Evolutionary conservation across 2,329 filamentous ascomycete species (phyloP).

Genomic region (Cytospora chrysosperma): DNA sequence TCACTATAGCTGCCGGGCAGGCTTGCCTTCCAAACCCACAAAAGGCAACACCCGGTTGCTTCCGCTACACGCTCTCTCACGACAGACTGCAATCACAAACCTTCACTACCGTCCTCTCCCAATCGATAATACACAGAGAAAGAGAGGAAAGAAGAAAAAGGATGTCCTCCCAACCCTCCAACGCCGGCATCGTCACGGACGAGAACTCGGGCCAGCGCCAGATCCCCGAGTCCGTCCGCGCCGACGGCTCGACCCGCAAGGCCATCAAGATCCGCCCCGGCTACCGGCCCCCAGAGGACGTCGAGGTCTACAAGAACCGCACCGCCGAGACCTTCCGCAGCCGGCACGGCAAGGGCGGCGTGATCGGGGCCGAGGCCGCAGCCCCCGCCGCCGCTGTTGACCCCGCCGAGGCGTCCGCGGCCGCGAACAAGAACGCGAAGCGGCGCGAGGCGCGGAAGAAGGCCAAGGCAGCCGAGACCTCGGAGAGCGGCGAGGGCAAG

Average conservation of each 20-base stretch:
- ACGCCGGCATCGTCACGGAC: conserved; percentile 75
- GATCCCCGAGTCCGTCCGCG: conserved; percentile 81
- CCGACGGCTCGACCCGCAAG: conserved; percentile 88
- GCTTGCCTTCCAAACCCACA: background rate
- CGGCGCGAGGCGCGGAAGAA: conserved; percentile 56
- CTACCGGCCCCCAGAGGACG: conserved; percentile 91
- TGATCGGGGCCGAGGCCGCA: conserved; percentile 40
- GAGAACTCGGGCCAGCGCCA: conserved; percentile 75
- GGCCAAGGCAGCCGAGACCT: conserved; percentile 44
- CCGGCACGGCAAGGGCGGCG: conserved; percentile 41
- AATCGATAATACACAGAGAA: too few species aligned
- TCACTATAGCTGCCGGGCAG: background rate
- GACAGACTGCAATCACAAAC: too few species aligned
- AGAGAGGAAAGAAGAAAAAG: too few species aligned
- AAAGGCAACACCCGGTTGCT: background rate
- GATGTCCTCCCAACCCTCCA: conserved; percentile 54
- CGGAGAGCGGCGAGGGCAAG: conserved; percentile 47
- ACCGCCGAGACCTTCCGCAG: conserved; percentile 83
- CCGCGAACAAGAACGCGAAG: conserved; percentile 86
- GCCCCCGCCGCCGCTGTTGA: conserved; percentile 41
- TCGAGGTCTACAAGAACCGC: conserved; percentile 93
- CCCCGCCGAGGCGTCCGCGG: conserved; percentile 39
- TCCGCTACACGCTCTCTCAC: background rate
- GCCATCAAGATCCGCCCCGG: conserved; percentile 93
- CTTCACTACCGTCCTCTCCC: too few species aligned